Evolutionary conservation across 176 grass and related monocot genomes (phyloP).

Genomic region (Alopecurus myosuroides): DNA sequence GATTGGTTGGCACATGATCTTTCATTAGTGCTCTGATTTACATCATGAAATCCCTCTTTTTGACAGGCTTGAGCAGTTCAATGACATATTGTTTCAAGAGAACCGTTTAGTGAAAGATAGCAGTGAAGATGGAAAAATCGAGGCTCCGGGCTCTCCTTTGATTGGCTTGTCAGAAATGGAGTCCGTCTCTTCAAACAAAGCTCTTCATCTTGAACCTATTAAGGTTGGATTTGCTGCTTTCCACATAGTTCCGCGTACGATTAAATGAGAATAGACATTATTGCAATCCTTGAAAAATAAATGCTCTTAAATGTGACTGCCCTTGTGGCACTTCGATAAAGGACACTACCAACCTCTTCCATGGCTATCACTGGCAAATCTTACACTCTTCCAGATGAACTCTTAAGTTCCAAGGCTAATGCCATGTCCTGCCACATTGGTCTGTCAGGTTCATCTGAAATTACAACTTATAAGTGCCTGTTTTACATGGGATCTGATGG

Average conservation of each 20-base stretch:
- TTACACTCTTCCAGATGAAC: not conserved
- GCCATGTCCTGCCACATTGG: not conserved
- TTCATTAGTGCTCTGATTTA: conserved; percentile 19
- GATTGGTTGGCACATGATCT: not conserved
- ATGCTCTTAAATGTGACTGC: not conserved
- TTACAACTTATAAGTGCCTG: not conserved
- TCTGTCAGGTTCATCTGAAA: conserved; percentile 6
- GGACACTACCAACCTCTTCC: not conserved
- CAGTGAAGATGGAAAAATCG: conserved; percentile 1
- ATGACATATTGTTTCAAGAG: conserved; percentile 87
- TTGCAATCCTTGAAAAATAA: not conserved
- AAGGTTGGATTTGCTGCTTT: conserved; percentile 51
- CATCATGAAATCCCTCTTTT: conserved; percentile 20
- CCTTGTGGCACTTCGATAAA: conserved; percentile 5
- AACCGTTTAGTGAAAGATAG: conserved; percentile 53
- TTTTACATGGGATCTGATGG: not conserved
- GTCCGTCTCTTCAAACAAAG: conserved; percentile 52
- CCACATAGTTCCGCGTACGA: not conserved
- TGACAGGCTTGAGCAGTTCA: conserved; percentile 90
- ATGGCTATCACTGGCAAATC: not conserved
- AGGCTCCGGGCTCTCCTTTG: conserved; percentile 60
- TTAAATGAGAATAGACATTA: conserved; percentile 10
- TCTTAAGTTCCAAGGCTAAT: conserved; percentile 7
- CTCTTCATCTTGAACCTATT: conserved; percentile 56
- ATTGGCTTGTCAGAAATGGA: conserved; percentile 52